A percentile compares a stretch with the other conserved stretches of the same genome.
Evolutionary conservation across 2,329 filamentous ascomycete genomes (phyloP).

Genomic region (Exophiala spinifera): DNA sequence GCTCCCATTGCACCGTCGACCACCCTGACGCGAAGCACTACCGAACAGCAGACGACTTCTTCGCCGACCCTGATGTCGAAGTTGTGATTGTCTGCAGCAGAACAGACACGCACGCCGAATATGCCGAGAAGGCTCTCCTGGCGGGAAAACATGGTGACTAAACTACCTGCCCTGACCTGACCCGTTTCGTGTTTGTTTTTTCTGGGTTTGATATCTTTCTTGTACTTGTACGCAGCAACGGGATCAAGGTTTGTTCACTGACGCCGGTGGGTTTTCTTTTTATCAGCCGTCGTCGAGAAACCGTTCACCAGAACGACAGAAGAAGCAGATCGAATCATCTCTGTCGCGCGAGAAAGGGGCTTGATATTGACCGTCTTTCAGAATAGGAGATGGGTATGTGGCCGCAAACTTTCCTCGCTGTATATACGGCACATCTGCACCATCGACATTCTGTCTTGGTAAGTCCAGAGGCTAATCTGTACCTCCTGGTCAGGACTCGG

Average conservation of each 20-base stretch:
- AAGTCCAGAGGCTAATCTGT: too few relatives aligned
- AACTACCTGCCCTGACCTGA: neutral
- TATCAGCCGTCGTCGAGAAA: slow-evolving; percentile 70
- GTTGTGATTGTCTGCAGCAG: slow-evolving; percentile 70
- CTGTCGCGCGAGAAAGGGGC: slow-evolving; percentile 50
- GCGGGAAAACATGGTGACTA: slow-evolving; percentile 64
- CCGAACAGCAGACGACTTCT: slow-evolving; percentile 58
- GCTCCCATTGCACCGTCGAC: slow-evolving; percentile 65
- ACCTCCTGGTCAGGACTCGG: slow-evolving; percentile 76
- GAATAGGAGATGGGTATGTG: slow-evolving; percentile 58
- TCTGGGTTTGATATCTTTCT: neutral
- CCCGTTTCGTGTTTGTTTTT: too few relatives aligned
- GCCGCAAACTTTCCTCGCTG: neutral
- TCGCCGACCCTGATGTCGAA: slow-evolving; percentile 64
- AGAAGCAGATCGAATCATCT: slow-evolving; percentile 63
- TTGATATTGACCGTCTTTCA: slow-evolving; percentile 65
- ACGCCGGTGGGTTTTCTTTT: neutral
- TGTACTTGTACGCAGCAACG: neutral
- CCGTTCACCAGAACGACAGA: slow-evolving; percentile 70
- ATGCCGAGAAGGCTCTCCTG: slow-evolving; percentile 63
- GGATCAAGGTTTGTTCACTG: neutral
- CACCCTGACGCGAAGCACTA: slow-evolving; percentile 64
- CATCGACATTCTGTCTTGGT: neutral
- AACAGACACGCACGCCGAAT: slow-evolving; percentile 66
- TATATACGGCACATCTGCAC: neutral